Evolutionary conservation across 2,329 filamentous ascomycete genomes (phyloP).

Genomic region (Fusarium miscanthi): DNA sequence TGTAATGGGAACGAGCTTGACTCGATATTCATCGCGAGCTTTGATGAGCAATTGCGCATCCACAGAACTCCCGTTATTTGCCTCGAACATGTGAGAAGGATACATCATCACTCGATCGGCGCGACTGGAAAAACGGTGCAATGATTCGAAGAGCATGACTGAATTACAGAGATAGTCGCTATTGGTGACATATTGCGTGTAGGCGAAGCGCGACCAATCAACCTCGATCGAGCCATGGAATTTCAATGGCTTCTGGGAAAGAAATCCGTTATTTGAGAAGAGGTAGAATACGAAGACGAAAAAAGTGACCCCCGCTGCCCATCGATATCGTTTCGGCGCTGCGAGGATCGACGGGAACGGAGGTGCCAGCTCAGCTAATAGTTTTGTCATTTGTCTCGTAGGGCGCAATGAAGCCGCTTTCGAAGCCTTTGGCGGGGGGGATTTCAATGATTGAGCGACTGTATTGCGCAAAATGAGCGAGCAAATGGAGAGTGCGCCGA

Average conservation of each 20-base stretch:
- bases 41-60: conserved; percentile 53
- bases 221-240: neutral
- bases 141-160: conserved; percentile 60
- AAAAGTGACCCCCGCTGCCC: neutral
- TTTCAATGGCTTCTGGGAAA: neutral
- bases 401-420: fast-evolving
- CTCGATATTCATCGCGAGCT: conserved; percentile 57
- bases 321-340: fast-evolving
- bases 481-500: neutral
- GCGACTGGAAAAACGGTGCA: conserved; percentile 54
- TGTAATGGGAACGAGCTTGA: conserved; percentile 56
- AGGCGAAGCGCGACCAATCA: conserved; percentile 52
- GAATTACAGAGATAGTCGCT: conserved; percentile 61
- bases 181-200: conserved; percentile 61
- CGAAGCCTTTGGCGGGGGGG: neutral
- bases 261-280: neutral
- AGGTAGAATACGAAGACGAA: neutral
- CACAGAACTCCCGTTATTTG: conserved; percentile 37
- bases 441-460: neutral
- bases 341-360: neutral
- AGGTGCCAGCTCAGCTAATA: neutral
- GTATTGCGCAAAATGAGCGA: neutral
- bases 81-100: conserved; percentile 52
- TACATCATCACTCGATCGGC: conserved; percentile 60
- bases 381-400: neutral